phyloP scores from a whole-genome alignment of 257 asterid species.

The Paraleonurus japonicus region DNA sequence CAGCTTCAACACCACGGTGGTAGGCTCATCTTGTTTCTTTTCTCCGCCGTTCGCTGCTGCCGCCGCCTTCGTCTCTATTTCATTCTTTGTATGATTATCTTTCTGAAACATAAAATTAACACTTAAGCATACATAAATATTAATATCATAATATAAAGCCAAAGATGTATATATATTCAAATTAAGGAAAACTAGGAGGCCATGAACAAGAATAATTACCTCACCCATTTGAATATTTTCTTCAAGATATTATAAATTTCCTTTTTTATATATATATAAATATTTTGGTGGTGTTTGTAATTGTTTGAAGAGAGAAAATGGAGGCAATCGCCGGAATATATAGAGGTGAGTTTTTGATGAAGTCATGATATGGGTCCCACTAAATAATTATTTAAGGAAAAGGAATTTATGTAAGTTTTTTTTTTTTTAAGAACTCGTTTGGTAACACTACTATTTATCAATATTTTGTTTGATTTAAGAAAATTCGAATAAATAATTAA shows the following conservation, averaged over 20 bases:
- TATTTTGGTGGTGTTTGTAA: not conserved
- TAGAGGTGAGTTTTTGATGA: constrained; percentile 33
- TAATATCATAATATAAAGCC: not conserved
- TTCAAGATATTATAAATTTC: not conserved
- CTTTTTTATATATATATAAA: too few relatives aligned
- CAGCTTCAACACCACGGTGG: constrained; percentile 57
- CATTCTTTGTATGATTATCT: constrained; percentile 35
- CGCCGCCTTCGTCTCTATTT: constrained; percentile 42
- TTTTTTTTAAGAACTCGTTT: too few relatives aligned
- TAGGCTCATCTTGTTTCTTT: constrained; percentile 37
- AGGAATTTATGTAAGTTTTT: not conserved
- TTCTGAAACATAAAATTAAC: constrained; percentile 46
- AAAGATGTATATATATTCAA: not conserved
- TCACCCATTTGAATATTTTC: constrained; percentile 51
- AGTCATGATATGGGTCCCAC: constrained; percentile 33
- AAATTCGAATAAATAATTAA: too few relatives aligned
- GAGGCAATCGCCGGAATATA: constrained; percentile 54
- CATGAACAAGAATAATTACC: constrained; percentile 41
- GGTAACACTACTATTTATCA: too few relatives aligned
- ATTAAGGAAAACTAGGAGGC: not conserved
- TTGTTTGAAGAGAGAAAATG: constrained; percentile 55
- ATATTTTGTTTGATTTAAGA: too few relatives aligned
- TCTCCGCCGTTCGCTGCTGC: constrained; percentile 37
- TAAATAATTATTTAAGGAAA: not conserved
- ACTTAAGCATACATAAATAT: not conserved